These are phyloP conservation scores for Calonectria multiphialidica DNA, from an alignment of 2,329 filamentous ascomycete genomes.

Conservation along the genomic window DNA sequence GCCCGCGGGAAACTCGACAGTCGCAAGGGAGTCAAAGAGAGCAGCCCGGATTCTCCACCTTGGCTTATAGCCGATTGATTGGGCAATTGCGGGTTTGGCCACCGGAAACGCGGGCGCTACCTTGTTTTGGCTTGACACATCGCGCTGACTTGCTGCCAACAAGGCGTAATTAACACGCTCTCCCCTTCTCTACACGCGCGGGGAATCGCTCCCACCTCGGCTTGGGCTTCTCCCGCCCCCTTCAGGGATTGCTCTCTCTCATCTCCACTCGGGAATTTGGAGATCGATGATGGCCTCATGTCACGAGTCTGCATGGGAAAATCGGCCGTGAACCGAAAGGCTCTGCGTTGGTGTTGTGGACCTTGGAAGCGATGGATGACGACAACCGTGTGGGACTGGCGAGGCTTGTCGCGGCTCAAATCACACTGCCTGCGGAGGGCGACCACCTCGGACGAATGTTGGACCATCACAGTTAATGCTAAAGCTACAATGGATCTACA, in stretches of 20 bases:
- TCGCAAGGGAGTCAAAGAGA: too few species aligned
- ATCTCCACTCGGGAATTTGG: neutral
- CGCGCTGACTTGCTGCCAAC: neutral
- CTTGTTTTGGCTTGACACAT: neutral
- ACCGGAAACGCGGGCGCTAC: neutral
- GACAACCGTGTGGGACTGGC: neutral
- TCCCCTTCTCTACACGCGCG: neutral
- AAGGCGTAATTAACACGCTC: constrained; percentile 3
- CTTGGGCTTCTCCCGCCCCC: neutral
- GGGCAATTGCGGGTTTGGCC: neutral
- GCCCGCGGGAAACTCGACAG: constrained; percentile 8
- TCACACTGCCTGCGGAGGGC: neutral
- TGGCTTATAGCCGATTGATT: neutral
- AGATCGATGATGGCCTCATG: neutral
- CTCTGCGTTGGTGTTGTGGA: neutral
- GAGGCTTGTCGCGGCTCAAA: neutral
- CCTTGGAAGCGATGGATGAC: neutral
- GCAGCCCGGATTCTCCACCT: neutral
- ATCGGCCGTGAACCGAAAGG: neutral
- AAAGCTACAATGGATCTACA: neutral
- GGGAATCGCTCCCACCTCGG: neutral
- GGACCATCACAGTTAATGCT: neutral
- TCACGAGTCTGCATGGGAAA: neutral
- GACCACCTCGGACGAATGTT: neutral
- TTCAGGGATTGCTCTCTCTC: neutral